These are phyloP conservation scores for Erysimum cheiranthoides DNA, from an alignment of 345 rosid species.

Conservation along the genomic window DNA sequence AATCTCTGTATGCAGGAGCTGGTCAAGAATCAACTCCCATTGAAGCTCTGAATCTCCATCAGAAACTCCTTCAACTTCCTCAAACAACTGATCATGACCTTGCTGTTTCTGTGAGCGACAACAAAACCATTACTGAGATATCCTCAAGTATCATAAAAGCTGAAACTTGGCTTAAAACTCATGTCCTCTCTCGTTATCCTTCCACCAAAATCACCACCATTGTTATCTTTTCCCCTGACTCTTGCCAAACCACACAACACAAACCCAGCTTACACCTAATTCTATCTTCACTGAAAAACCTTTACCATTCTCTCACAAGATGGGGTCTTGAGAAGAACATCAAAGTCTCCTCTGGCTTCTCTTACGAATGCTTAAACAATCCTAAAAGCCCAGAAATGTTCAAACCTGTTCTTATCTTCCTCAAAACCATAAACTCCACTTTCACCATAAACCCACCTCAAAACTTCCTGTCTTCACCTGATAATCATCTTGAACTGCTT, in stretches of 20 bases:
- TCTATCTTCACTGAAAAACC: slow-evolving; percentile 59
- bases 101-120: slow-evolving; percentile 57
- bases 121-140: slow-evolving; percentile 54
- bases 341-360: slow-evolving; percentile 64
- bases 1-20: slow-evolving; percentile 51
- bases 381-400: slow-evolving; percentile 34
- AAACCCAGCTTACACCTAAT: slow-evolving; percentile 49
- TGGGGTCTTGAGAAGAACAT: slow-evolving; percentile 78
- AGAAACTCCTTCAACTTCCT: slow-evolving; percentile 39
- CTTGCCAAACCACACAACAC: slow-evolving; percentile 51
- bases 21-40: slow-evolving; percentile 56
- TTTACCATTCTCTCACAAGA: slow-evolving; percentile 64
- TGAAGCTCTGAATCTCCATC: slow-evolving; percentile 48
- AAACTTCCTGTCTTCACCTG: slow-evolving; percentile 46
- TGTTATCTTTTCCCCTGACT: slow-evolving; percentile 52
- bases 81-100: slow-evolving; percentile 46
- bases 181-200: slow-evolving; percentile 72
- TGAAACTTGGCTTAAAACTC: slow-evolving; percentile 71
- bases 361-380: slow-evolving; percentile 48
- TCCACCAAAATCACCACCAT: slow-evolving; percentile 67
- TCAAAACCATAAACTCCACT: slow-evolving; percentile 60
- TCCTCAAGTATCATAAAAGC: slow-evolving; percentile 66
- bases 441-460: slow-evolving; percentile 54
- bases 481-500: slow-evolving; percentile 47
- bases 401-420: slow-evolving; percentile 51